Evolutionary conservation across 192 early-diverging fungal genomes (phyloP).

Genomic region (Coemansia brasiliensis): DNA sequence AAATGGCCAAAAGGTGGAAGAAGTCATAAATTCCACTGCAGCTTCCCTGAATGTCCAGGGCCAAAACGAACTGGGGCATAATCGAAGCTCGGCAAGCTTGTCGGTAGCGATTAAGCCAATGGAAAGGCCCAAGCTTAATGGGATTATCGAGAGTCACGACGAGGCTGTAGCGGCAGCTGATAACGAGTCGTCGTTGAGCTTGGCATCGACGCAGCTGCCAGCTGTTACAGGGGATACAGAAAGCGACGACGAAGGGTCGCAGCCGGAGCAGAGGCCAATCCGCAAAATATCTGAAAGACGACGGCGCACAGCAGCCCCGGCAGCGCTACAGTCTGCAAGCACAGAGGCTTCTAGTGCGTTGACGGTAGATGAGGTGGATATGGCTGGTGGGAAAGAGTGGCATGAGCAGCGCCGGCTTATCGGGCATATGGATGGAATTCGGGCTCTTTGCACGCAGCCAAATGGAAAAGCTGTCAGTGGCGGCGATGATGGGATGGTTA

Average conservation of each 20-base stretch:
- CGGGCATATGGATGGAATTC: constrained; percentile 46
- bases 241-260: constrained; percentile 1
- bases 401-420: constrained; percentile 13
- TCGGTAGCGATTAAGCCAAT: background rate
- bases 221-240: background rate
- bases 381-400: background rate
- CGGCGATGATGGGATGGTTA: constrained; percentile 39
- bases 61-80: too few relatives aligned
- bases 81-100: constrained; percentile 1
- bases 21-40: background rate
- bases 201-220: constrained; percentile 10
- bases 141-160: constrained; percentile 30
- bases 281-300: constrained; percentile 21
- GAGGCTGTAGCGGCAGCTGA: background rate
- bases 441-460: constrained; percentile 13
- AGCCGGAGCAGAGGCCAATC: constrained; percentile 14
- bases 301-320: constrained; percentile 11
- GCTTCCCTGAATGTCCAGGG: background rate
- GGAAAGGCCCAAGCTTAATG: constrained; percentile 5
- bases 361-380: constrained; percentile 29
- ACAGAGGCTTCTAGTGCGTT: background rate
- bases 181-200: constrained; percentile 1
- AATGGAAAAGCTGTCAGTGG: constrained; percentile 21
- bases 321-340: too few relatives aligned
- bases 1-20: constrained; percentile 1